Evolutionary conservation across 2,329 filamentous ascomycete genomes (phyloP).

Genomic region (Sodiomyces alkalinus): DNA sequence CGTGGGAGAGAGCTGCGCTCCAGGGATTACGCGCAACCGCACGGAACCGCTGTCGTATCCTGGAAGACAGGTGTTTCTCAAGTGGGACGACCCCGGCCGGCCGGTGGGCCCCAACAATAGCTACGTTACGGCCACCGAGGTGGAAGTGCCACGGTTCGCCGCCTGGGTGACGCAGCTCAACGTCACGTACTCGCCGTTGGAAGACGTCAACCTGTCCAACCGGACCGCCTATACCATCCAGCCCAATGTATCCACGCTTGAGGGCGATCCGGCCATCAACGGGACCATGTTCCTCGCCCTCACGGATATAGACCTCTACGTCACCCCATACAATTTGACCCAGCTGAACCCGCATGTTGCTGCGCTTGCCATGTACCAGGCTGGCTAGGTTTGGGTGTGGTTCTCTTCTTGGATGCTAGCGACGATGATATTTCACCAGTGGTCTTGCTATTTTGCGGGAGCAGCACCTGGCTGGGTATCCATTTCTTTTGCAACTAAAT

Average conservation of each 20-base stretch:
- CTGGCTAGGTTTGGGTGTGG: too few species aligned
- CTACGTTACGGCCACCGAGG: constrained; percentile 52
- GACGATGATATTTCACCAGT: too few species aligned
- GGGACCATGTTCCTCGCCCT: constrained; percentile 68
- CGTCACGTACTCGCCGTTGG: constrained; percentile 51
- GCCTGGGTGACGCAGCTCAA: constrained; percentile 69
- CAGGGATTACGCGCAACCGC: constrained; percentile 54
- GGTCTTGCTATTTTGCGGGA: too few species aligned
- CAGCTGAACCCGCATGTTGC: constrained; percentile 64
- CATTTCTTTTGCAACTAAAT: too few species aligned
- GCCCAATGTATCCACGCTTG: constrained; percentile 52
- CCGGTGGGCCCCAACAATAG: constrained; percentile 67
- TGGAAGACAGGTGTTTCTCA: constrained; percentile 53
- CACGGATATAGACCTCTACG: constrained; percentile 50
- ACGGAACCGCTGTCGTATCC: constrained; percentile 58
- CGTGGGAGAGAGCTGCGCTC: constrained; percentile 40
- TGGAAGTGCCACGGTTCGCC: constrained; percentile 47
- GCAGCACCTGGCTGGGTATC: too few species aligned
- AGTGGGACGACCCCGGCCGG: constrained; percentile 57
- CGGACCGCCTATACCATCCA: constrained; percentile 54
- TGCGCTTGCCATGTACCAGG: constrained; percentile 62
- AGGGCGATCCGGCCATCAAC: constrained; percentile 55
- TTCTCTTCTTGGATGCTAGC: too few species aligned
- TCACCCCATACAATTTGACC: constrained; percentile 64
- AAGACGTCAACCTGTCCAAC: constrained; percentile 27